A percentile compares a stretch with the other conserved stretches of the same genome.
phyloP scores from a whole-genome alignment of 208 protist genomes.

The Crithidia sp. region DNA sequence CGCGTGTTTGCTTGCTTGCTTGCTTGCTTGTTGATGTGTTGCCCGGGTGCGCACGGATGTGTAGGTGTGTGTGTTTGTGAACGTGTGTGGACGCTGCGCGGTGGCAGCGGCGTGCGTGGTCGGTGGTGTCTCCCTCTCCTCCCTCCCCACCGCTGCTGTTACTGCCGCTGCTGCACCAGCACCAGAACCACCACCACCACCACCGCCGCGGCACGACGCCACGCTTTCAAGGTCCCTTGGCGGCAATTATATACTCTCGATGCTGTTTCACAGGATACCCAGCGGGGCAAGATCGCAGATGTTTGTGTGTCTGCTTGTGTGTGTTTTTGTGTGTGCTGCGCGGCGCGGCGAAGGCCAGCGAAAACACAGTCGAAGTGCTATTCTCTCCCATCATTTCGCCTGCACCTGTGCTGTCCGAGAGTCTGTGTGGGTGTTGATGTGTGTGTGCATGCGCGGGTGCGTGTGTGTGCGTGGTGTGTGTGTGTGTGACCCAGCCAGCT shows the following conservation, averaged over 20 bases:
- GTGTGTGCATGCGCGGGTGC: conserved; percentile 2
- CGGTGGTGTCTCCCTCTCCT: too few relatives aligned
- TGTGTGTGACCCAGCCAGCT: neutral
- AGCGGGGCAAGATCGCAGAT: conserved; percentile 35
- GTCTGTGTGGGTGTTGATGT: neutral
- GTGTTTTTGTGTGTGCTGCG: neutral
- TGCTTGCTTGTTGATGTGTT: neutral
- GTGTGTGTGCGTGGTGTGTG: too few relatives aligned
- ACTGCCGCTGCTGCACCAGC: too few relatives aligned
- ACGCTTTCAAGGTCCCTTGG: conserved; percentile 40
- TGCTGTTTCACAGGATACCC: conserved; percentile 48
- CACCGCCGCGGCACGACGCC: neutral
- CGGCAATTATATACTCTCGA: conserved; percentile 35
- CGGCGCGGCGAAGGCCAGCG: conserved; percentile 15
- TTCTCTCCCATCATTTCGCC: conserved; percentile 27
- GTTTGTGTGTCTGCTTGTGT: conserved; percentile 1
- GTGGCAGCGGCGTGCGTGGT: too few relatives aligned
- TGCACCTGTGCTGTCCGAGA: conserved; percentile 43
- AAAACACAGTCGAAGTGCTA: conserved; percentile 38
- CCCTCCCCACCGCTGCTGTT: too few relatives aligned
- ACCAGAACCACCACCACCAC: too few relatives aligned
- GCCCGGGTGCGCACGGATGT: too few relatives aligned
- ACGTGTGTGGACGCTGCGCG: too few relatives aligned
- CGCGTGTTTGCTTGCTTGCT: too few relatives aligned
- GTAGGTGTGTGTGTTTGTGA: too few relatives aligned